Percentiles rank a stretch among this genome's conserved stretches.
These are phyloP conservation scores for Calonectria pteridis DNA, from an alignment of 2,329 filamentous ascomycete species.

Conservation along the genomic window DNA sequence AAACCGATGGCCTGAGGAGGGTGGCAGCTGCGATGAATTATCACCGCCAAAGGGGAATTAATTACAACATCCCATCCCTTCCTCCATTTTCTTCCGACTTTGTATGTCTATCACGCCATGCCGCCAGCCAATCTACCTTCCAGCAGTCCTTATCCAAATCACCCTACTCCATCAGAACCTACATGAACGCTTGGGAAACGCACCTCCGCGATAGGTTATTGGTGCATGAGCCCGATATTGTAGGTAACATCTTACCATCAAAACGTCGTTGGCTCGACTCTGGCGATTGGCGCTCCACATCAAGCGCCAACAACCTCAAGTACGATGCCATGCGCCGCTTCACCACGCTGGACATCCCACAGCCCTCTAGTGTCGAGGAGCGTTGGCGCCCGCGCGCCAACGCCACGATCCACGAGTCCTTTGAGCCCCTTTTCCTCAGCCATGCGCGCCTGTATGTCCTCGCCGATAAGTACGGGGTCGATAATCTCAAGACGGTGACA, in stretches of 20 bases:
- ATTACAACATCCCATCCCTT: not conserved
- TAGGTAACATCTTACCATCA: not conserved
- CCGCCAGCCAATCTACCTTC: not conserved
- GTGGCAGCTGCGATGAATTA: not conserved
- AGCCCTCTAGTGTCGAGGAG: not conserved
- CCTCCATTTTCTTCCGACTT: not conserved
- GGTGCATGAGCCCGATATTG: not conserved
- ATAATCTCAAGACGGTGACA: constrained; percentile 30
- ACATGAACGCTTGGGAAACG: constrained; percentile 17
- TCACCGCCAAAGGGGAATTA: not conserved
- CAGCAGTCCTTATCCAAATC: not conserved
- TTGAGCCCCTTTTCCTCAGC: constrained; percentile 34
- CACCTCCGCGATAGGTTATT: not conserved
- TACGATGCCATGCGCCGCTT: constrained; percentile 34
- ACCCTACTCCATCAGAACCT: constrained; percentile 28
- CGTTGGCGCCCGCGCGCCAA: constrained; percentile 2
- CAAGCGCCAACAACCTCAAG: constrained; percentile 21
- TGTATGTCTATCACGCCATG: not conserved
- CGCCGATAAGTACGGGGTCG: constrained; percentile 42
- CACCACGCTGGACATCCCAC: not conserved
- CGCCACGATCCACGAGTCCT: constrained; percentile 11
- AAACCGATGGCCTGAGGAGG: not conserved
- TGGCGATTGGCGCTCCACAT: not conserved
- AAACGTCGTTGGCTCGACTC: constrained; percentile 10
- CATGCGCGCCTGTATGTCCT: constrained; percentile 42